phyloP scores from a whole-genome alignment of 352 stramenopile species.

The Globisporangium heterothallicum region DNA sequence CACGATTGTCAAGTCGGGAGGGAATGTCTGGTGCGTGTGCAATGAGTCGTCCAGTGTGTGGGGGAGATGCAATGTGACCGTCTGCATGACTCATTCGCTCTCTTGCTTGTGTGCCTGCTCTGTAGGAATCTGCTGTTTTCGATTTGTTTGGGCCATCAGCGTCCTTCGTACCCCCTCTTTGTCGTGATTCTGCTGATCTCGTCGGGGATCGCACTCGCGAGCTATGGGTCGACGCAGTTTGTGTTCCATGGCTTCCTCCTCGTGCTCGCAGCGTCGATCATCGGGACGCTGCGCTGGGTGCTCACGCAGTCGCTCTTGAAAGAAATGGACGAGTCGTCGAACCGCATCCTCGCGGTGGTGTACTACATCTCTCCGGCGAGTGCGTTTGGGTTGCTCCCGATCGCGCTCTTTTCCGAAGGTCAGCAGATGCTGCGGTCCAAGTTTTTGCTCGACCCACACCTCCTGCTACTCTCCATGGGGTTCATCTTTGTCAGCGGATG shows the following conservation, averaged over 20 bases:
- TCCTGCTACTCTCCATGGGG: constrained; percentile 44
- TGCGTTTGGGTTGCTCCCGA: constrained; percentile 61
- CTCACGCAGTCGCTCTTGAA: constrained; percentile 80
- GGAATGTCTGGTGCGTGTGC: constrained; percentile 65
- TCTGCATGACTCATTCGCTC: too few species aligned
- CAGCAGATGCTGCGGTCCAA: constrained; percentile 42
- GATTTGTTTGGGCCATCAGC: constrained; percentile 67
- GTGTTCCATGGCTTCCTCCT: constrained; percentile 62
- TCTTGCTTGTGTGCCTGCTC: background rate
- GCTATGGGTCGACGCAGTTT: constrained; percentile 74
- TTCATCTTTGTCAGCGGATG: constrained; percentile 69
- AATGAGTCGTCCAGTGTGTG: too few species aligned
- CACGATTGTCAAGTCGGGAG: constrained; percentile 77
- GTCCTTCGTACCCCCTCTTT: constrained; percentile 42
- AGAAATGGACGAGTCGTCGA: constrained; percentile 45
- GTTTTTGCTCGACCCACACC: constrained; percentile 41
- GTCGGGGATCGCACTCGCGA: constrained; percentile 63
- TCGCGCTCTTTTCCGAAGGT: constrained; percentile 53
- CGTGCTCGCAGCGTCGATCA: constrained; percentile 62
- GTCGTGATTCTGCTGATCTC: constrained; percentile 64
- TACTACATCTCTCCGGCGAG: constrained; percentile 80
- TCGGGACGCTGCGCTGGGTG: constrained; percentile 74
- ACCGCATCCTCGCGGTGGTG: constrained; percentile 74
- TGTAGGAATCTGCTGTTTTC: constrained; percentile 74
- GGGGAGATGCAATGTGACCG: too few species aligned